Conservation (phyloP, 345 rosid species). For the Salix caprea region DNA sequence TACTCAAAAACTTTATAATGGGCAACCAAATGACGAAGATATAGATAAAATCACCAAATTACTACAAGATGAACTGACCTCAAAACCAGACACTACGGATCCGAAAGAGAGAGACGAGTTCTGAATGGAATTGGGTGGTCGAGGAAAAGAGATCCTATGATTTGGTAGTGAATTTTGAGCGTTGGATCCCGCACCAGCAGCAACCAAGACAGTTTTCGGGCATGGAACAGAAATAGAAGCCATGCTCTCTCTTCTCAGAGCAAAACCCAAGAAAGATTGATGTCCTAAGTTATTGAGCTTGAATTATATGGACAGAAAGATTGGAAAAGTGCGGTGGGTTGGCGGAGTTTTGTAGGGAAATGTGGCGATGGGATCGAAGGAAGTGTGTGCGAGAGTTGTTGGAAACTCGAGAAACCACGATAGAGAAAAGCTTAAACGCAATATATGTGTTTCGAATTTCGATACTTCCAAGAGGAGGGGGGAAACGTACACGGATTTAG, state of each 20-base stretch:
- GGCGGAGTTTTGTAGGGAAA: conserved; percentile 11
- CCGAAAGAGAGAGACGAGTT: conserved; percentile 22
- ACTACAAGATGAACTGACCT: conserved; percentile 29
- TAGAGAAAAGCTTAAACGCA: neutral
- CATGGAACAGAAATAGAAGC: conserved; percentile 57
- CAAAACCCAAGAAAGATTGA: neutral
- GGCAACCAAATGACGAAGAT: neutral
- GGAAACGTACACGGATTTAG: neutral
- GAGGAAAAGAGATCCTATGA: conserved; percentile 29
- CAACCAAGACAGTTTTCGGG: conserved; percentile 51
- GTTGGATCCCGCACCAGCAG: conserved; percentile 41
- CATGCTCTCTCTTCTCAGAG: conserved; percentile 29
- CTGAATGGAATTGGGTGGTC: conserved; percentile 5
- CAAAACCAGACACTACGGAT: conserved; percentile 30
- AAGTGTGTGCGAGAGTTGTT: neutral
- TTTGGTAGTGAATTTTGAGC: conserved; percentile 22
- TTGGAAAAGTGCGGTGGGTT: neutral
- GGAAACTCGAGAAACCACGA: conserved; percentile 17
- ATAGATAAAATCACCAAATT: neutral
- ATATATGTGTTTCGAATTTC: neutral
- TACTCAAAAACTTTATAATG: neutral
- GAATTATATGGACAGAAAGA: neutral
- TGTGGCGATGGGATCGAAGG: conserved; percentile 37
- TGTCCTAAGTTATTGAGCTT: neutral
- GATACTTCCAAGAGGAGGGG: conserved; percentile 10